Percentiles rank a stretch among this genome's conserved stretches.
Conservation (phyloP, 441 rosid species). For the Theobroma grandiflorum region DNA sequence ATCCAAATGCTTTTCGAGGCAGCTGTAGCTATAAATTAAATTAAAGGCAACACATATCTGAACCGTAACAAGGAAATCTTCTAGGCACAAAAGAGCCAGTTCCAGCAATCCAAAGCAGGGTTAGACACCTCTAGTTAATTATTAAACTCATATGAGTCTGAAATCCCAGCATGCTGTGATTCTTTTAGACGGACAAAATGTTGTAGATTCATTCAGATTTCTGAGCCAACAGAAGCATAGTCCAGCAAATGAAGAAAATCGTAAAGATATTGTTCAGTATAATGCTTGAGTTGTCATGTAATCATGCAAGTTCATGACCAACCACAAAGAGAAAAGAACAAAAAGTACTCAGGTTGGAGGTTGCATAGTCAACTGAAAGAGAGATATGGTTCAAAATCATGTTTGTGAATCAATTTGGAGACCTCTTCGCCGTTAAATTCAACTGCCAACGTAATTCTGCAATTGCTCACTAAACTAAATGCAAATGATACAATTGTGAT, state of each 20-base stretch:
- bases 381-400: background rate
- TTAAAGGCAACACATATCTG: background rate
- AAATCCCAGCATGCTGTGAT: background rate
- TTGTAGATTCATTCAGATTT: background rate
- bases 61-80: background rate
- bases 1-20: background rate
- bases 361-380: background rate
- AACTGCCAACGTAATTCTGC: slow-evolving; percentile 3
- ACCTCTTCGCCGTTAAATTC: background rate
- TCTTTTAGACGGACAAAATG: background rate
- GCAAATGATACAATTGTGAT: slow-evolving; percentile 21
- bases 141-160: background rate
- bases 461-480: slow-evolving; percentile 16
- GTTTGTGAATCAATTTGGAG: background rate
- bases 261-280: background rate
- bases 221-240: background rate
- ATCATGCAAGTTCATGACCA: background rate
- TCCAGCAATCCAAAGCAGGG: background rate
- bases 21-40: background rate
- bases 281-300: background rate
- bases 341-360: background rate
- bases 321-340: background rate
- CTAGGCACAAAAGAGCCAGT: background rate
- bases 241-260: background rate
- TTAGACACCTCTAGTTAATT: background rate